Evolutionary conservation across 495 filamentous ascomycete genomes (phyloP).

Genomic region (Podospora comata): DNA sequence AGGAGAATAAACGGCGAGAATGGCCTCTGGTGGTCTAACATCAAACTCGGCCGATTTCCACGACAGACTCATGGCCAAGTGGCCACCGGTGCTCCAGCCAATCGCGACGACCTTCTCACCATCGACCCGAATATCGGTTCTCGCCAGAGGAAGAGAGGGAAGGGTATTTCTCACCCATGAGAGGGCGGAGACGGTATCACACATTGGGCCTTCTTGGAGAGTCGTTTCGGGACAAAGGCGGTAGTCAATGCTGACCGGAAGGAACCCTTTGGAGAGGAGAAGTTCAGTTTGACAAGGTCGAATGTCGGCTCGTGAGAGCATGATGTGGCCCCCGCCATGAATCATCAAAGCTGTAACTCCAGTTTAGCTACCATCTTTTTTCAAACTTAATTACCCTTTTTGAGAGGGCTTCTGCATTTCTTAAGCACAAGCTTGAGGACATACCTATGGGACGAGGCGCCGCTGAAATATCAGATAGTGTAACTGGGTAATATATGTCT

Average conservation of each 20-base stretch:
- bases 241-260: conserved; percentile 56
- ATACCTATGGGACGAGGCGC: conserved; percentile 1
- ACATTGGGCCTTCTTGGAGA: conserved; percentile 50
- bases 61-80: conserved; percentile 48
- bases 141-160: conserved; percentile 25
- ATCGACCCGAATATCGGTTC: conserved; percentile 35
- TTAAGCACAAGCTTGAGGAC: neutral
- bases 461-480: neutral
- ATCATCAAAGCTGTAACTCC: conserved; percentile 50
- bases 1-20: conserved; percentile 55
- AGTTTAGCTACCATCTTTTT: neutral
- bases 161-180: conserved; percentile 43
- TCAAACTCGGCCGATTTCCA: conserved; percentile 37
- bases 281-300: conserved; percentile 39
- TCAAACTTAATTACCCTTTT: too few species aligned
- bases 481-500: conserved; percentile 40
- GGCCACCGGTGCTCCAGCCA: conserved; percentile 58
- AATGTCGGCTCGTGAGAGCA: conserved; percentile 46
- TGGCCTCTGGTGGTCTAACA: conserved; percentile 44
- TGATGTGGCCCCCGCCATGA: conserved; percentile 54
- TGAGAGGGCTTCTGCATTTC: too few species aligned
- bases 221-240: conserved; percentile 53
- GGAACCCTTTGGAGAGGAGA: conserved; percentile 42
- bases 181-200: conserved; percentile 48
- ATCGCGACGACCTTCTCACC: conserved; percentile 43